Base-by-base conservation (phyloP, 768 basidiomycete species). In the Suillus occidentalis region DNA sequence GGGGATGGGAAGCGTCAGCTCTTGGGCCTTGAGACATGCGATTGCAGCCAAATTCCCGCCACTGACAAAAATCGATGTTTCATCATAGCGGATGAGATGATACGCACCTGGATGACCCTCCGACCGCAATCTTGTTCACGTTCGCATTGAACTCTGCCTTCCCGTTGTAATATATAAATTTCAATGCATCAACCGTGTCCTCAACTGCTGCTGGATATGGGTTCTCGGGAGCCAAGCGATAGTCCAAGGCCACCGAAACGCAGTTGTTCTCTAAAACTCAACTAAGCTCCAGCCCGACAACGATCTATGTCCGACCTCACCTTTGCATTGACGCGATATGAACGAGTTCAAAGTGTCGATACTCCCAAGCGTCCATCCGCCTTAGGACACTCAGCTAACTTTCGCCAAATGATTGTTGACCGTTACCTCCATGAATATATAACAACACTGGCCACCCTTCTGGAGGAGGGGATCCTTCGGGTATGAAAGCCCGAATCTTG, bases 291-390 rank as follows among this genome's bases (percentile, higher is more conserved):
- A 36, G 56, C 13, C 16, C 20, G 2, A 12, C 36, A 28, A 25
- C 18, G 62, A 25, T 22, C 18, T n/a, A 36, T 45, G 18, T 36
- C 34, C 20, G 0, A 47, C 65, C 16, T 10, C 50, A 72, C 72
- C 72, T 57, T 71, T 72, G 57, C 66, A 70, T 58, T 72, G 72
- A 39, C 72, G 72, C 0, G 72, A 63, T 25, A 82, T 79, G 68
- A 92, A 89, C 6, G 85, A 77, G n/a, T 82, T 83, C 65, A 88
- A 87, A 13, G 84, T 83, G 28, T 72, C 71, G 68, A 90, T 88
- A 61, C 79, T 84, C 0, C 90, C 90, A 2, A 90, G 79, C 0
- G 89, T 89, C 90, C 90, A 91, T 40, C 90, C 90, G 36, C 90
- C 89, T 88, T 67, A 6, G 16, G 13, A 13, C 25, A 58, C 36